Base-by-base conservation (phyloP, 352 stramenopile genomes). In the Phytophthora podocarpi region DNA sequence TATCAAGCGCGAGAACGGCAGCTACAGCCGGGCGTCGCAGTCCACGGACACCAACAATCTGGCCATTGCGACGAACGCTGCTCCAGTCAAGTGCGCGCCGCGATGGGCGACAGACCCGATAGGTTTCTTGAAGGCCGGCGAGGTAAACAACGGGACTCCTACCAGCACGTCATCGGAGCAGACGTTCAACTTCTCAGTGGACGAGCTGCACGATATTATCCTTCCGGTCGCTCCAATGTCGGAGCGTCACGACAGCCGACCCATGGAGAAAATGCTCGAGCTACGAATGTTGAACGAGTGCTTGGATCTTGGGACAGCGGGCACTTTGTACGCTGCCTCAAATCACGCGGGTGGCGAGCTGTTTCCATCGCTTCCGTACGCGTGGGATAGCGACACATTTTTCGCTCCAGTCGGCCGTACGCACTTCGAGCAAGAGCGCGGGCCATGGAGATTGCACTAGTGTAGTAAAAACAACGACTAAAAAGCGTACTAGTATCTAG, bases 171-270 rank as follows among this genome's bases (percentile, higher is more conserved):
- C 70, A n/a, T 62, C 41, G 23, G 68, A 77, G 18, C 59, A 67
- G 42, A 12, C 46, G 0, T 67, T 74, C 11, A 73, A 61, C 24
- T 74, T 74, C 11, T 63, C 43, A 2, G 54, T 64, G 11, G 71
- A 79, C 21, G 67, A 74, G 28, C 67, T 76, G 43, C 51, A 67
- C 27, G 67, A 79, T n/a, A 62, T 76, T 23, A 59, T 72, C 15
- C 31, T 76, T 15, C 53, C 67, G 20, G 30, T 62, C 13, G 53
- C 36, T 1, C 31, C 42, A 3, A 59, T 58, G 21, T 46, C 53
- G 18, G 63, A 76, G 36, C 59, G 59, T 24, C 48, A 63, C 12
- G 58, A 74, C 15, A 51, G 5, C 16, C 56, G 57, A 23, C 55
- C 57, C 21, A 45, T 56, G 34, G 57, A 71, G 35, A 76, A 70